Evolutionary conservation across 2,329 filamentous ascomycete genomes (phyloP), one percentile per base, ranked within the genome.

Genomic region (Fusarium sp.): DNA sequence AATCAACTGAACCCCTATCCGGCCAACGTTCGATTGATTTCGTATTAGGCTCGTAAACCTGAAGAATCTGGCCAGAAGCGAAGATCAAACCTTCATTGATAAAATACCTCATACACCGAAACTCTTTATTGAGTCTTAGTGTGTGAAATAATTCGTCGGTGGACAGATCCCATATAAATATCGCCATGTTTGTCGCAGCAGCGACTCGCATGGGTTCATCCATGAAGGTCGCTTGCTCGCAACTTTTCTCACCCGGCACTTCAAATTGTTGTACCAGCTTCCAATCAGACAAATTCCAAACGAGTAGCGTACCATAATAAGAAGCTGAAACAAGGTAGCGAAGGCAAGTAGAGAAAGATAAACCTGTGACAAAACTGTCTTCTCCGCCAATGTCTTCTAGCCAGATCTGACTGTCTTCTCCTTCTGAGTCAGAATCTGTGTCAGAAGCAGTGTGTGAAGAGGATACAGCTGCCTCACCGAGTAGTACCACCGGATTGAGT

Each of bases 41-140:
- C 6, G 14, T 33, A 3, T 7, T 7, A 7, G 14, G 30, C 30
- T 33, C 14, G 7, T 15, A 33, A 7, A 10, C 7, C 3, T 33
- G 14, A 15, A 33, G 13, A 6, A 4, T 15, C 6, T 33, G 4
- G 5, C 14, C 13, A 33, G 13, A 15, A 33, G 30, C 13, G 14
- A 33, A 14, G 14, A 33, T 15, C 30, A 15, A 33, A 7, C 30
- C 30, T 15, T 2, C 4, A 3, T 4, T 15, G 5, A 15, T 15
- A 10, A 15, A 19, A 3, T 19, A 41, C 1, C 7, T 15, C 39
- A 41, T 41, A 6, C 19, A 13, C 7, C 5, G 19, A 14, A 41
- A 14, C 13, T 0, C 6, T 6, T 11, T 6, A 23, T 3, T 1
- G 2, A 41, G 9, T 15, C 3, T 7, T 6, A 41, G 7, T 4